Evolutionary conservation across 345 rosid genomes (phyloP).

Genomic region (Brassica cretica): DNA sequence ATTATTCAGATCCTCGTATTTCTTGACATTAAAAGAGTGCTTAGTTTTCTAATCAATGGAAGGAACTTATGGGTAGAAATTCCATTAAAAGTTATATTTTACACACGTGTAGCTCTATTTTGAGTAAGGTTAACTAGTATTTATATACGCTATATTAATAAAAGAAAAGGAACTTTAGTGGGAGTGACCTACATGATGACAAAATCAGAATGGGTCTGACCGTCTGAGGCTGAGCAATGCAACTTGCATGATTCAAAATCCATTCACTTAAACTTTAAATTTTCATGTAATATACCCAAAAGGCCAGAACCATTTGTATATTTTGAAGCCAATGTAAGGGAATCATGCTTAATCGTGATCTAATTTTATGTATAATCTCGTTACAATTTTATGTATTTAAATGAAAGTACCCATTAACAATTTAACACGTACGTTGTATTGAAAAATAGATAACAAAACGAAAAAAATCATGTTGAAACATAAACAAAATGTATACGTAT

Average conservation of each 20-base stretch:
- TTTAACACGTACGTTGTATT: not conserved
- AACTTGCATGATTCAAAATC: conserved; percentile 1
- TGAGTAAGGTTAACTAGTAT: not conserved
- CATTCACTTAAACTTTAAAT: not conserved
- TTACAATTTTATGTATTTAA: not conserved
- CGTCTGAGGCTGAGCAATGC: not conserved
- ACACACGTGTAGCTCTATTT: conserved; percentile 16
- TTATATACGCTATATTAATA: not conserved
- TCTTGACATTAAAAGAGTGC: not conserved
- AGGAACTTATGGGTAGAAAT: not conserved
- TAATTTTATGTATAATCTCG: not conserved
- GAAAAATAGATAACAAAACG: not conserved
- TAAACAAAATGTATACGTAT: not conserved
- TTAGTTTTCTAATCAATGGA: not conserved
- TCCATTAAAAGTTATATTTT: not conserved
- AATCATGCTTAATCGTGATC: not conserved
- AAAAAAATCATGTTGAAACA: not conserved
- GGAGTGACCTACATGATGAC: conserved; percentile 8
- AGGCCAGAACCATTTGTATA: not conserved
- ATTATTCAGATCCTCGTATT: conserved; percentile 3
- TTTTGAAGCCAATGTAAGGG: not conserved
- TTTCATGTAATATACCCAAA: not conserved
- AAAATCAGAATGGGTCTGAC: conserved; percentile 3
- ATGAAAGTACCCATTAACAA: conserved; percentile 4
- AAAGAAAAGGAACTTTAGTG: not conserved